Base-by-base conservation (phyloP, 2,329 filamentous ascomycete species). In the Aspergillus versicolor region DNA sequence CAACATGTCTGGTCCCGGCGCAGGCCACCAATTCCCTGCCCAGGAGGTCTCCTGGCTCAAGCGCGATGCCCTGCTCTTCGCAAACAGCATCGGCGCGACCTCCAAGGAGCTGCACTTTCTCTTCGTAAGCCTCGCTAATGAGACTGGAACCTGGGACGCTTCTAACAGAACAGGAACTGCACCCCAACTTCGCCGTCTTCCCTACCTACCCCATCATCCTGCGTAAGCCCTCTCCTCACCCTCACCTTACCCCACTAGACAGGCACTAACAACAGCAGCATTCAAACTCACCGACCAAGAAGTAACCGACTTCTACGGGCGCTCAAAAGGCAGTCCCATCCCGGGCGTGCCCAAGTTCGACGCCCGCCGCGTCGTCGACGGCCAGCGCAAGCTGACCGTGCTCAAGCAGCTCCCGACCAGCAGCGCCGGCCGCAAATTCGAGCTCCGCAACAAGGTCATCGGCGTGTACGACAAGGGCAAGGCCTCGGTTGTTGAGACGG, bases 391-490 rank as follows among this genome's bases (percentile, higher is more conserved):
- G 70, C 84, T 95, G 62, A 83, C 88, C 56, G 88, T 94, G 75
- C 77, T 90, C 73, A 91, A 91, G 77, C 85, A 87, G 7, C 81
- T 96, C 4, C 91, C 91, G 12, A 76, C 87, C 0, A 84, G 84
- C 6, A 92, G 88, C 40, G 86, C 81, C 11, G 91, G 90, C 59
- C 81, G 81, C 62, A 85, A 83, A 62, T 94, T 95, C 73, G 88
- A 94, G 79, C 77, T 90, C 61, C 84, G 89, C 65, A 86, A 82
- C 68, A 92, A 88, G 71, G 89, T 95, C 22, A 74, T 95, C 19
- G 91, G 91, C 50, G 89, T 95, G 38, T 95, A 94, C 74, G 91
- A 96, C 79, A 96, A 95, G 81, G 91, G 91, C 67, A 89, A 90
- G 64, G 84, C 90, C 0, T 89, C 88, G 9, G 91, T 96, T 2